Conservation (phyloP, 2,329 filamentous ascomycete genomes). For the Exophiala sideris region DNA sequence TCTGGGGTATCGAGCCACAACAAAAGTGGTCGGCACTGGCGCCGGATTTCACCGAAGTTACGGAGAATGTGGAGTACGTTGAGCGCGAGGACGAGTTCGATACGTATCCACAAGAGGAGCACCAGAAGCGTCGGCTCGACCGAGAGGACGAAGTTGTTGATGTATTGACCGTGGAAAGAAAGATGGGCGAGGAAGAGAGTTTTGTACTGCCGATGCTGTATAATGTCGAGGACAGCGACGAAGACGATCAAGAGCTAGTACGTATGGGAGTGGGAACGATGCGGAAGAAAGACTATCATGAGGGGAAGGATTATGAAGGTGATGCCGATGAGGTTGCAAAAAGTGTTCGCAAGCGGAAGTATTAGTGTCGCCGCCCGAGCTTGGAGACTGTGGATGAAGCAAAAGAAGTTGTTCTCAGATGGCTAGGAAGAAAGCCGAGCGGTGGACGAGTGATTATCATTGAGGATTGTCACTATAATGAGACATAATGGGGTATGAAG, state of each 20-base stretch:
- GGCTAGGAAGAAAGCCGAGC: no score
- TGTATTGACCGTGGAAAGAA: constrained; percentile 72
- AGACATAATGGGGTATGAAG: no score
- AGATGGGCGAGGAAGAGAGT: constrained; percentile 55
- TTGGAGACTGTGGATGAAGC: not conserved
- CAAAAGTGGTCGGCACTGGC: constrained; percentile 97
- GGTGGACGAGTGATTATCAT: no score
- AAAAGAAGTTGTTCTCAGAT: no score
- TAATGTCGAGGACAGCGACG: constrained; percentile 89
- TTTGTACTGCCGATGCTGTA: constrained; percentile 94
- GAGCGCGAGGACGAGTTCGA: constrained; percentile 97
- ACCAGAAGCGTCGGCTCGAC: constrained; percentile 85
- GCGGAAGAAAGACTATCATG: constrained; percentile 77
- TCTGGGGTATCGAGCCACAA: constrained; percentile 92
- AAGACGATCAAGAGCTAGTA: constrained; percentile 75
- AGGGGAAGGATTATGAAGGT: constrained; percentile 64
- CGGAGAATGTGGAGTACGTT: constrained; percentile 96
- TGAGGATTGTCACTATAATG: no score
- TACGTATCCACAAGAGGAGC: constrained; percentile 80
- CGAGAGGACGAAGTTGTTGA: constrained; percentile 92
- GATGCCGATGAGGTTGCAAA: constrained; percentile 43
- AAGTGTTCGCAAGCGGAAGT: constrained; percentile 15
- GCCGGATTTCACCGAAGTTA: constrained; percentile 93
- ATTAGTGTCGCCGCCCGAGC: constrained; percentile 1
- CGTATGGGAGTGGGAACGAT: constrained; percentile 73